Percentiles rank a stretch among this genome's conserved stretches.
Evolutionary conservation across 2,329 filamentous ascomycete genomes (phyloP).

Genomic region (Pseudogymnoascus destructans): DNA sequence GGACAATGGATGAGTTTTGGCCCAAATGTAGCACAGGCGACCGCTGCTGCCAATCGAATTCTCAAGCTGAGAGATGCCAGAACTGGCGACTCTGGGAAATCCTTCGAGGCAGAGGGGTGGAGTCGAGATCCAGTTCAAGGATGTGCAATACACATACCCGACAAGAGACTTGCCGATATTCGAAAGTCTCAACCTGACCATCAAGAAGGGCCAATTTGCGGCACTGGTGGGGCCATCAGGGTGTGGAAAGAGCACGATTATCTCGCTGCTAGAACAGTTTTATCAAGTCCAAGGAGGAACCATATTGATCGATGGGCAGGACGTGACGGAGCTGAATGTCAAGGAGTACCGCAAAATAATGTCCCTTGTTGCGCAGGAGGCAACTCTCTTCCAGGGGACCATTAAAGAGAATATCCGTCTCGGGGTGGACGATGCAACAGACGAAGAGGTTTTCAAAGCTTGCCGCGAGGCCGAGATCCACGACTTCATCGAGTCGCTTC

Average conservation of each 20-base stretch:
- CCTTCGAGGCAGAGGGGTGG: slow-evolving; percentile 28
- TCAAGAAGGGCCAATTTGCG: slow-evolving; percentile 55
- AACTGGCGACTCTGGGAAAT: slow-evolving; percentile 9
- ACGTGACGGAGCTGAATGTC: slow-evolving; percentile 46
- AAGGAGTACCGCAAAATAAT: slow-evolving; percentile 49
- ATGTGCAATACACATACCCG: slow-evolving; percentile 48
- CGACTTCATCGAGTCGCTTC: slow-evolving; percentile 39
- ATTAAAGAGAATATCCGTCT: slow-evolving; percentile 58
- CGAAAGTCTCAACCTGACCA: slow-evolving; percentile 46
- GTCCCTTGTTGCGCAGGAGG: slow-evolving; percentile 62
- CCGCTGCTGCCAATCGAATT: slow-evolving; percentile 47
- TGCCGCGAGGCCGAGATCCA: slow-evolving; percentile 39
- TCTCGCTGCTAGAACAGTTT: slow-evolving; percentile 49
- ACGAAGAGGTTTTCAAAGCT: slow-evolving; percentile 33
- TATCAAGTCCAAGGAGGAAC: slow-evolving; percentile 53
- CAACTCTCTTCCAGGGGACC: slow-evolving; percentile 55
- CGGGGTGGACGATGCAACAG: slow-evolving; percentile 36
- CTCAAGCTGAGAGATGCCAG: slow-evolving; percentile 27
- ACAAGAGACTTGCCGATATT: slow-evolving; percentile 45
- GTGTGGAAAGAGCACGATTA: slow-evolving; percentile 58
- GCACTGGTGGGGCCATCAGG: slow-evolving; percentile 57
- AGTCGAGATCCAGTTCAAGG: slow-evolving; percentile 41
- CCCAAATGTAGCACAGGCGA: slow-evolving; percentile 44
- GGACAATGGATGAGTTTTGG: slow-evolving; percentile 41
- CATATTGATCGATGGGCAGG: slow-evolving; percentile 49